Evolutionary conservation across 2,329 filamentous ascomycete genomes (phyloP).

Genomic region (Diplodia seriata): DNA sequence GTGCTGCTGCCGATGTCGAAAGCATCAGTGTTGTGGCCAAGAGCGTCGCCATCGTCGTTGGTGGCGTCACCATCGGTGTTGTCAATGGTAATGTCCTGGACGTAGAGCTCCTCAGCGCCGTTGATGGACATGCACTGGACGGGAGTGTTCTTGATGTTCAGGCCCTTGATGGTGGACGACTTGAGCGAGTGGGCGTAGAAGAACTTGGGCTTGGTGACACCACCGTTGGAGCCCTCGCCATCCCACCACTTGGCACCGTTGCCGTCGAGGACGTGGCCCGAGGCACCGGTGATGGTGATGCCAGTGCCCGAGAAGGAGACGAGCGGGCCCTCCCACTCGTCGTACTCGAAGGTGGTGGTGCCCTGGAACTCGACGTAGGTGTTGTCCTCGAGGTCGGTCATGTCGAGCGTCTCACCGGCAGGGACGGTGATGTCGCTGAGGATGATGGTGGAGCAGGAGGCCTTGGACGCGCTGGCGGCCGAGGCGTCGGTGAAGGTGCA

Average conservation of each 20-base stretch:
- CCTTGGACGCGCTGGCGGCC: slow-evolving; percentile 57
- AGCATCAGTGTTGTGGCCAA: slow-evolving; percentile 61
- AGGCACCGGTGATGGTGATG: slow-evolving; percentile 65
- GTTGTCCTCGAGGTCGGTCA: slow-evolving; percentile 60
- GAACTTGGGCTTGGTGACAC: slow-evolving; percentile 58
- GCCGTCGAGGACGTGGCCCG: slow-evolving; percentile 63
- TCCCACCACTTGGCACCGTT: slow-evolving; percentile 62
- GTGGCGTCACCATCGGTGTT: slow-evolving; percentile 60
- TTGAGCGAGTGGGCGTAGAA: slow-evolving; percentile 63
- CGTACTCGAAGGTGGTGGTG: slow-evolving; percentile 70
- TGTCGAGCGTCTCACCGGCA: slow-evolving; percentile 64
- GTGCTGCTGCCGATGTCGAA: slow-evolving; percentile 64
- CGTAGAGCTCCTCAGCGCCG: slow-evolving; percentile 48
- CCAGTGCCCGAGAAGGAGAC: slow-evolving; percentile 65
- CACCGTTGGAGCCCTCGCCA: slow-evolving; percentile 55
- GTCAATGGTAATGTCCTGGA: slow-evolving; percentile 61
- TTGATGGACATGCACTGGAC: slow-evolving; percentile 61
- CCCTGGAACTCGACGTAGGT: slow-evolving; percentile 68
- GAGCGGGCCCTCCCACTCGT: slow-evolving; percentile 70
- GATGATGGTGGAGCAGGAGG: slow-evolving; percentile 61
- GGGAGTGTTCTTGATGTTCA: slow-evolving; percentile 58
- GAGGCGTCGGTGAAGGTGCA: slow-evolving; percentile 65
- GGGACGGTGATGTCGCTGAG: slow-evolving; percentile 63
- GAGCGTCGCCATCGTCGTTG: slow-evolving; percentile 37
- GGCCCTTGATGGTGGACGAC: slow-evolving; percentile 55